A percentile compares a stretch with the other conserved stretches of the same genome.
Evolutionary conservation across 495 filamentous ascomycete genomes (phyloP).

Genomic region (Lophium mytilinum): DNA sequence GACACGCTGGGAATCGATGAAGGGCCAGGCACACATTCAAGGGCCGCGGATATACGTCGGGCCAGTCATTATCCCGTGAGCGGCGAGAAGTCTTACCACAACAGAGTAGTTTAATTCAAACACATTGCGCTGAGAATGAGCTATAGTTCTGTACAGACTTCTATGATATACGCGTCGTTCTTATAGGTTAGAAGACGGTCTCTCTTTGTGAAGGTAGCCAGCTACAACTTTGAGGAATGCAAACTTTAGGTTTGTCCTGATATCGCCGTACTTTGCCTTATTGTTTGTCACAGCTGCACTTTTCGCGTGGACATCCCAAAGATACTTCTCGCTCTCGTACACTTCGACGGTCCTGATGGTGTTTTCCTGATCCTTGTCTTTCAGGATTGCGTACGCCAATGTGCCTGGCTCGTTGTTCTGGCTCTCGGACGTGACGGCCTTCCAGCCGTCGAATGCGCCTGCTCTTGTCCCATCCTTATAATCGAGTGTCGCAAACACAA

Average conservation of each 20-base stretch:
- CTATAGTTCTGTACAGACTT: neutral
- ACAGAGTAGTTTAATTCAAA: neutral
- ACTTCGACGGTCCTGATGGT: slow-evolving; percentile 10
- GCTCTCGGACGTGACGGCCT: slow-evolving; percentile 3
- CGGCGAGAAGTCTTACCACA: neutral
- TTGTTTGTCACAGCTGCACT: slow-evolving; percentile 10
- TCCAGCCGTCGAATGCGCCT: slow-evolving; percentile 14
- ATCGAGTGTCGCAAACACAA: slow-evolving; percentile 10
- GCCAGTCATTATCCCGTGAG: neutral
- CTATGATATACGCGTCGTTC: neutral
- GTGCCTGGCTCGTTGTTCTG: slow-evolving; percentile 15
- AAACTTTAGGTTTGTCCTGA: slow-evolving; percentile 1
- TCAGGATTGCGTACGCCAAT: slow-evolving; percentile 8
- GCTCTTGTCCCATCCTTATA: slow-evolving; percentile 13
- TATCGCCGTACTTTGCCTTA: slow-evolving; percentile 11
- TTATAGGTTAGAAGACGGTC: slow-evolving; percentile 4
- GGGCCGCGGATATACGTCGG: too few species aligned
- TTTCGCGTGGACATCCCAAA: slow-evolving; percentile 15
- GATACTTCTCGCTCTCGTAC: slow-evolving; percentile 9
- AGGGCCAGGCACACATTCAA: too few species aligned
- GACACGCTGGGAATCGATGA: too few species aligned
- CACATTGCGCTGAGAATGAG: neutral
- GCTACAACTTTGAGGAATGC: slow-evolving; percentile 10
- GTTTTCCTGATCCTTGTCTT: slow-evolving; percentile 6
- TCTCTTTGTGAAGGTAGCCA: slow-evolving; percentile 14